Conservation (phyloP, 495 filamentous ascomycete species). For the Penicillium robsamsonii region DNA sequence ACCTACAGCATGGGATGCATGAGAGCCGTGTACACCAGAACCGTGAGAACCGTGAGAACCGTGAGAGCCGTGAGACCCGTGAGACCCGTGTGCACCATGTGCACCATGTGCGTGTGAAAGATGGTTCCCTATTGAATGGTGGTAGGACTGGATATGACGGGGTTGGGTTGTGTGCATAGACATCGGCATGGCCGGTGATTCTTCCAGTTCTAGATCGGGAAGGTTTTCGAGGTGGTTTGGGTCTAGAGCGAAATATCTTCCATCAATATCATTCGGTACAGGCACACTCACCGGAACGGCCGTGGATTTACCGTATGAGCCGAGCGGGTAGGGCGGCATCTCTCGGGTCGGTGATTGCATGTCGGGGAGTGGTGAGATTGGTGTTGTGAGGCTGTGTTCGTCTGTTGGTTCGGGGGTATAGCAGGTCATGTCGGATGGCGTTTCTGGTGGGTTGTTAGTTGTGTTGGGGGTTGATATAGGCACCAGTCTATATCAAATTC, state of each 20-base stretch:
- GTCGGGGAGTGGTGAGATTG: conserved; percentile 37
- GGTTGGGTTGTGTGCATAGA: conserved; percentile 17
- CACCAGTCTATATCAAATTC: neutral
- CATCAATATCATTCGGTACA: conserved; percentile 12
- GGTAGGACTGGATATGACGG: conserved; percentile 2
- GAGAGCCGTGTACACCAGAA: neutral
- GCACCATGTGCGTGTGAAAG: conserved; percentile 1
- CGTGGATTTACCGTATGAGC: conserved; percentile 21
- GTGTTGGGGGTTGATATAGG: neutral
- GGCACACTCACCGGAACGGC: conserved; percentile 1
- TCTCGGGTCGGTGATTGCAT: conserved; percentile 33
- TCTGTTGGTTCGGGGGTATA: conserved; percentile 40
- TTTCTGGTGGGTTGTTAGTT: conserved; percentile 24
- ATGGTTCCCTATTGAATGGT: conserved; percentile 5
- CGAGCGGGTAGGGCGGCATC: conserved; percentile 20
- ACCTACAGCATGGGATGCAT: neutral
- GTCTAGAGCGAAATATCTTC: conserved; percentile 16
- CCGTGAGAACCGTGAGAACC: neutral
- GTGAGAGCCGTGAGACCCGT: neutral
- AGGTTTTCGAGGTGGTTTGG: conserved; percentile 23
- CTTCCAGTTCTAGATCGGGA: conserved; percentile 29
- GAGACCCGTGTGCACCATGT: neutral
- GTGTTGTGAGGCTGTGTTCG: conserved; percentile 24
- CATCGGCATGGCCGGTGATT: conserved; percentile 18
- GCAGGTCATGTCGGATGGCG: conserved; percentile 46